phyloP scores from a whole-genome alignment of 2,329 filamentous ascomycete species.

The Colletotrichum cordylinicola region DNA sequence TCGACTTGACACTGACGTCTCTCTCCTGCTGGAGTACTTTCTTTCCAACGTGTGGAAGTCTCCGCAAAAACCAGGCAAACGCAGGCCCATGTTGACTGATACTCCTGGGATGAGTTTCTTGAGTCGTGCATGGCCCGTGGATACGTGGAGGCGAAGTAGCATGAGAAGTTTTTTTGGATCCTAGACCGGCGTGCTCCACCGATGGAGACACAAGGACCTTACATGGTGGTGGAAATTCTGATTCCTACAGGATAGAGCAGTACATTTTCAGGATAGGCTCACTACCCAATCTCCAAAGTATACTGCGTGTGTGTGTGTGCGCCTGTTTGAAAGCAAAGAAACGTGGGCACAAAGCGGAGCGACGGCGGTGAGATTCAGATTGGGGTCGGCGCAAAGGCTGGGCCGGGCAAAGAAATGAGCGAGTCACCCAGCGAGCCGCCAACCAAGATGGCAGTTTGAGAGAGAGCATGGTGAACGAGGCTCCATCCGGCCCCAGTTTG shows the following conservation, averaged over 20 bases:
- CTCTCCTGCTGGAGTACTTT: neutral
- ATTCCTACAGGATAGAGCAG: slow-evolving; percentile 1
- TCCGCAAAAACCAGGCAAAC: slow-evolving; percentile 26
- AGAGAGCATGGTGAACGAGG: neutral
- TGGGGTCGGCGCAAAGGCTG: neutral
- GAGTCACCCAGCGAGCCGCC: slow-evolving; percentile 2
- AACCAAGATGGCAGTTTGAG: neutral
- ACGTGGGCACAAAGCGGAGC: neutral
- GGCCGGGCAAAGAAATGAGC: neutral
- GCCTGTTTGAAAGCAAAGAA: neutral
- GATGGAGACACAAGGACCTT: slow-evolving; percentile 6
- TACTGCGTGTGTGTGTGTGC: neutral
- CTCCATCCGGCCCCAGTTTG: neutral
- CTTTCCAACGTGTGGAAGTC: neutral
- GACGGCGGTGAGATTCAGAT: neutral
- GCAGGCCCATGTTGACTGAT: slow-evolving; percentile 14
- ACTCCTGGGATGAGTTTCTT: slow-evolving; percentile 20
- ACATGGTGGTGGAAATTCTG: slow-evolving; percentile 2
- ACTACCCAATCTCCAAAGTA: neutral
- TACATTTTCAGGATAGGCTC: neutral
- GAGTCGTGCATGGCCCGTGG: slow-evolving; percentile 21
- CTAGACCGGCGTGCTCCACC: slow-evolving; percentile 11
- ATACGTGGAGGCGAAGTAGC: slow-evolving; percentile 23
- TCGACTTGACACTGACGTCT: slow-evolving; percentile 22
- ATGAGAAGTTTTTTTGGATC: slow-evolving; percentile 21